Conservation (phyloP, 2,329 filamentous ascomycete species). For the Thermoascus crustaceus region DNA sequence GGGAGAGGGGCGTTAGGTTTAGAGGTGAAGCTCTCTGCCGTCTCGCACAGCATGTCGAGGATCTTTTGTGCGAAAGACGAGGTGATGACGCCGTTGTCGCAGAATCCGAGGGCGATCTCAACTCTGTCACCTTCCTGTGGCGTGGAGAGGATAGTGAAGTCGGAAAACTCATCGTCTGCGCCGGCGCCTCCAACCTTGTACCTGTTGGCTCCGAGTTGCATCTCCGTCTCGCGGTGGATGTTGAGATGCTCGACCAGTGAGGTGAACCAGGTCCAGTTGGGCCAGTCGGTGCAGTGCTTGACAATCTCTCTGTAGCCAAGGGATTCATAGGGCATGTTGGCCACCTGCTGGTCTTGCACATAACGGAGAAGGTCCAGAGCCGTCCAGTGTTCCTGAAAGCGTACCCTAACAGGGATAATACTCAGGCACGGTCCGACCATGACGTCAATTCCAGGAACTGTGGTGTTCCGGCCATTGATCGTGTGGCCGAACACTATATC, state of each 20-base stretch:
- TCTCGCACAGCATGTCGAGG: conserved; percentile 34
- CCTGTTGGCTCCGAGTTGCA: conserved; percentile 30
- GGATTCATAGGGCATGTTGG: conserved; percentile 48
- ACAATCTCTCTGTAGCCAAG: conserved; percentile 50
- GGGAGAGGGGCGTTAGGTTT: conserved; percentile 27
- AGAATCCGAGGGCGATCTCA: conserved; percentile 31
- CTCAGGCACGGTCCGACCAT: conserved; percentile 61
- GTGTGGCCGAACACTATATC: conserved; percentile 62
- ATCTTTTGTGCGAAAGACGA: conserved; percentile 26
- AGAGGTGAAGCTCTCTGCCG: conserved; percentile 26
- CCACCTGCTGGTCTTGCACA: conserved; percentile 51
- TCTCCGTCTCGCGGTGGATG: conserved; percentile 26
- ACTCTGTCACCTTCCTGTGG: conserved; percentile 25
- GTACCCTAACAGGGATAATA: conserved; percentile 56
- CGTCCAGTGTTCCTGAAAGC: conserved; percentile 45
- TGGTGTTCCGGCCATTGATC: conserved; percentile 55
- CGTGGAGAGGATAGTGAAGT: conserved; percentile 33
- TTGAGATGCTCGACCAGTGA: conserved; percentile 35
- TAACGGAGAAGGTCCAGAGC: conserved; percentile 45
- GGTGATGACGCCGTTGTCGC: conserved; percentile 27
- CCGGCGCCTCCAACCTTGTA: conserved; percentile 34
- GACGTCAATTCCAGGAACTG: conserved; percentile 46
- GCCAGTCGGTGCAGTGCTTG: conserved; percentile 34
- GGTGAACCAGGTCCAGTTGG: conserved; percentile 33
- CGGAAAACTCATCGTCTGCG: conserved; percentile 32